Evolutionary conservation across 257 asterid genomes (phyloP).

Genomic region (Dorcoceras hygrometricum): DNA sequence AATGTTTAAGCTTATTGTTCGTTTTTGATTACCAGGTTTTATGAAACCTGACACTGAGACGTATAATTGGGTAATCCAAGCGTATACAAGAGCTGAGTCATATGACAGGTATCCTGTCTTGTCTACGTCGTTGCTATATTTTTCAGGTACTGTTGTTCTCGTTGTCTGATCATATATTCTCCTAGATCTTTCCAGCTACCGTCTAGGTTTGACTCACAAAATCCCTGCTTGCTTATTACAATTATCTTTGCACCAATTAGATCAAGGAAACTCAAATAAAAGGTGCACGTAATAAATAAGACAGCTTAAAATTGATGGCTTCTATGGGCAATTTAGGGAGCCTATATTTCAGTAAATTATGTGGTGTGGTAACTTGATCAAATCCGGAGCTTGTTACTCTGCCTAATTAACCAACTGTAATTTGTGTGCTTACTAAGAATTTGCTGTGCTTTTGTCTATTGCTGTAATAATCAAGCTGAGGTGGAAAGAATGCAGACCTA

Average conservation of each 20-base stretch:
- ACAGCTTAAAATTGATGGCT: neutral
- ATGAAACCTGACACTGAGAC: slow-evolving; percentile 99
- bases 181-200: neutral
- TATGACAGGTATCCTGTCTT: slow-evolving; percentile 53
- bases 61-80: slow-evolving; percentile 98
- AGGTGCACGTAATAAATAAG: too few species aligned
- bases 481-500: neutral
- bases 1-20: slow-evolving; percentile 32
- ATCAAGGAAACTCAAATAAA: too few species aligned
- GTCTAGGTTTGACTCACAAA: neutral
- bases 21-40: slow-evolving; percentile 48
- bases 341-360: neutral
- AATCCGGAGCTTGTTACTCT: neutral
- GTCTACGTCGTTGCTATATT: neutral
- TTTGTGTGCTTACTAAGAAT: neutral
- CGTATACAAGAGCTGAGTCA: slow-evolving; percentile 95
- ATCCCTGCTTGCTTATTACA: neutral
- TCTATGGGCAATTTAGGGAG: neutral
- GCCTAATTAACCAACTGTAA: neutral
- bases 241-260: neutral
- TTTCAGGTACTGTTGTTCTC: too few species aligned
- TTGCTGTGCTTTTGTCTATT: neutral
- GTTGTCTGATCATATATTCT: neutral
- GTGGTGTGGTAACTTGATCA: neutral
- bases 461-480: neutral